Conservation (phyloP, 2,329 filamentous ascomycete genomes). For the Lasiodiplodia hormozganensis region DNA sequence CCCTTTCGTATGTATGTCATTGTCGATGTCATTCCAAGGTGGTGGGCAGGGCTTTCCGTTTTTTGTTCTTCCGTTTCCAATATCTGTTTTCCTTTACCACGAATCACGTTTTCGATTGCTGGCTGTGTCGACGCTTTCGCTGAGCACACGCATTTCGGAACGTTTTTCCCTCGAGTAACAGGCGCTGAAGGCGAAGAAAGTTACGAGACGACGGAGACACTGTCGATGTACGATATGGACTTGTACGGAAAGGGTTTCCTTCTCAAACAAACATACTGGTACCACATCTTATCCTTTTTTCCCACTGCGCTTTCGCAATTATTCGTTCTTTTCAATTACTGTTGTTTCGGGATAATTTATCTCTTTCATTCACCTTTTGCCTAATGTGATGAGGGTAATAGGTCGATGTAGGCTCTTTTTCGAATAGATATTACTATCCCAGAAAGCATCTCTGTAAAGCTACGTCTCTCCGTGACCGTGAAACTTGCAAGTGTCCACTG, state of each 20-base stretch:
- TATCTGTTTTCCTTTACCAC: not conserved
- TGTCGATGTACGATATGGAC: conserved; percentile 4
- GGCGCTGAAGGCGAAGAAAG: not conserved
- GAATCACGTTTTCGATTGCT: not conserved
- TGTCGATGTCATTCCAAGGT: conserved; percentile 7
- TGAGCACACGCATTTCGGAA: not conserved
- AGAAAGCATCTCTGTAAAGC: not conserved
- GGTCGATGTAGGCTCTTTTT: not conserved
- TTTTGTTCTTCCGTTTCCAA: not conserved
- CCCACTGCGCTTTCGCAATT: not conserved
- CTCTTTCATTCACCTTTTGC: not conserved
- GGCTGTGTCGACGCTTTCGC: not conserved
- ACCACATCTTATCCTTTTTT: not conserved
- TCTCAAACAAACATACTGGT: not conserved
- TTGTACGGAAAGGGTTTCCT: not conserved
- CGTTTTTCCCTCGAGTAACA: not conserved
- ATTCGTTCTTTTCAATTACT: not conserved
- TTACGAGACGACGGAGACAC: not conserved
- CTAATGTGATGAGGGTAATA: not conserved
- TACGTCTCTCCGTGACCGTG: not conserved
- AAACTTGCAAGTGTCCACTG: not conserved
- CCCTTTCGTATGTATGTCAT: conserved; percentile 3
- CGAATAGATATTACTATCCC: not conserved
- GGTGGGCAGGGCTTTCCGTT: conserved; percentile 10
- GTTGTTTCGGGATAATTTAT: not conserved